Evolutionary conservation across 208 protist species (phyloP).

Genomic region (Perkinsela sp.): DNA sequence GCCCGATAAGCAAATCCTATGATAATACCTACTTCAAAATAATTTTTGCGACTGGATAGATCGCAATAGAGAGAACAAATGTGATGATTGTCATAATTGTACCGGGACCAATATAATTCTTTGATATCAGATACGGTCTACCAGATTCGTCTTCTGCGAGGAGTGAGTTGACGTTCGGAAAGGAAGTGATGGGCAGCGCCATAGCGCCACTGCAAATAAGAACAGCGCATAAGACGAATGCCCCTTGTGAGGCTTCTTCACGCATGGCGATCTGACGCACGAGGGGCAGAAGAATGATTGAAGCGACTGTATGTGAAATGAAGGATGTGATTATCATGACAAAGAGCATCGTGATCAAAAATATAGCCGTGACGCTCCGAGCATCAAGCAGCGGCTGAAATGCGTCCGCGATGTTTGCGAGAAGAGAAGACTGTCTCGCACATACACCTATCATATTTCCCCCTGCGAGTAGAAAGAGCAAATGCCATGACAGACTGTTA

Average conservation of each 20-base stretch:
- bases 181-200: conserved; percentile 73
- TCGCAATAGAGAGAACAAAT: conserved; percentile 3
- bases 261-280: conserved; percentile 50
- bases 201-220: conserved; percentile 66
- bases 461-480: conserved; percentile 67
- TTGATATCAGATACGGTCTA: conserved; percentile 42
- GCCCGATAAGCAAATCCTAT: no score
- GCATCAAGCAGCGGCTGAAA: conserved; percentile 21
- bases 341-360: conserved; percentile 20
- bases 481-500: conserved; percentile 64
- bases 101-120: conserved; percentile 40
- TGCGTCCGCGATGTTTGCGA: conserved; percentile 33
- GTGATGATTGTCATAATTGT: conserved; percentile 27
- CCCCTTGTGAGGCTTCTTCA: conserved; percentile 26
- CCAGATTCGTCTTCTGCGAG: conserved; percentile 50
- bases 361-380: conserved; percentile 23
- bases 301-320: conserved; percentile 69
- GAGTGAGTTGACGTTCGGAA: conserved; percentile 73
- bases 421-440: conserved; percentile 41
- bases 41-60: not conserved
- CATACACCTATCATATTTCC: conserved; percentile 71
- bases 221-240: conserved; percentile 40
- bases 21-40: no score
- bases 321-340: conserved; percentile 54
- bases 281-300: conserved; percentile 68